Conservation (phyloP, 176 grass and related monocot genomes). For the Echinochloa phyllopogon region DNA sequence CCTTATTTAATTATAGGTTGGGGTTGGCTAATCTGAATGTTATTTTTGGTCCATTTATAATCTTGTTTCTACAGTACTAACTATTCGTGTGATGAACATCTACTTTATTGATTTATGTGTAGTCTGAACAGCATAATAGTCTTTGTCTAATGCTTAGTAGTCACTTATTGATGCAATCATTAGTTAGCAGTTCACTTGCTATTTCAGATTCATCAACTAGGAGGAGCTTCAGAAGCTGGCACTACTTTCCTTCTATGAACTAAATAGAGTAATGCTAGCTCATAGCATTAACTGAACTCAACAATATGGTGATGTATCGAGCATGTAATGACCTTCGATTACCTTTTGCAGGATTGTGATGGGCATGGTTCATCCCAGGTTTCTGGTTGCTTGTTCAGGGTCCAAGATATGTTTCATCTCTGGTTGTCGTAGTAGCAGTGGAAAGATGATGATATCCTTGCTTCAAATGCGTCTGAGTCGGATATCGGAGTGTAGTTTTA, state of each 20-base stretch:
- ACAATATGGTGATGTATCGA: neutral
- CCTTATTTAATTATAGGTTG: neutral
- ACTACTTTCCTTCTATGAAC: constrained; percentile 7
- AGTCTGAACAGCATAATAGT: neutral
- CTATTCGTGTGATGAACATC: neutral
- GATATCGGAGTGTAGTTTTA: constrained; percentile 21
- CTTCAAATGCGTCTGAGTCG: constrained; percentile 23
- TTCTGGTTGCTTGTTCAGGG: constrained; percentile 54
- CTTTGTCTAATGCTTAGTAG: neutral
- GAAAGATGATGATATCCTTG: constrained; percentile 43
- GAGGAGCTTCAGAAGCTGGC: constrained; percentile 17
- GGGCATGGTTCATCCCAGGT: constrained; percentile 48
- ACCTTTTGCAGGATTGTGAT: constrained; percentile 47
- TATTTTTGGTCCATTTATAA: constrained; percentile 2
- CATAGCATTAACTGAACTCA: constrained; percentile 3
- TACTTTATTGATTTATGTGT: constrained; percentile 10
- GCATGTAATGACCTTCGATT: constrained; percentile 23
- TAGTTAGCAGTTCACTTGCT: constrained; percentile 9
- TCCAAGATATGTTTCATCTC: constrained; percentile 49
- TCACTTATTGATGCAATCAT: neutral
- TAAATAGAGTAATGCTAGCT: constrained; percentile 33
- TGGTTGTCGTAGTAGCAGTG: constrained; percentile 27
- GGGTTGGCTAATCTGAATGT: constrained; percentile 10
- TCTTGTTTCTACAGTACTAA: neutral
- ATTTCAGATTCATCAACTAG: constrained; percentile 27